phyloP scores from a whole-genome alignment of 2,329 filamentous ascomycete species.

The Exophiala calicioides region DNA sequence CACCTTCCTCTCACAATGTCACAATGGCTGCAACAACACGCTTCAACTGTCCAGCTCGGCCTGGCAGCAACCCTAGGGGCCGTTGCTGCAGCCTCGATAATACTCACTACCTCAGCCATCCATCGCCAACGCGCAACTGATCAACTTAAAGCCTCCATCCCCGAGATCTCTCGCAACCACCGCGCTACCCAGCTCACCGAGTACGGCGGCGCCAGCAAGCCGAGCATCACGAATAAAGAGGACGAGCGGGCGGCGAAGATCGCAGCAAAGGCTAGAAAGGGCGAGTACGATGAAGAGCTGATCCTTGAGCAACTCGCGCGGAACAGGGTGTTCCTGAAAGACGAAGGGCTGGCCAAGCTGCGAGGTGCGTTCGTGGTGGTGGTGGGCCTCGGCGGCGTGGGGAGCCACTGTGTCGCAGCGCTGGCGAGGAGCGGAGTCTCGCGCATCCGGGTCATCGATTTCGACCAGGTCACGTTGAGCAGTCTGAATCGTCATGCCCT shows the following conservation, averaged over 20 bases:
- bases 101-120: constrained; percentile 59
- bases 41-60: constrained; percentile 22
- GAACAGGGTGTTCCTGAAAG: constrained; percentile 85
- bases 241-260: constrained; percentile 61
- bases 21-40: constrained; percentile 26
- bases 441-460: constrained; percentile 87
- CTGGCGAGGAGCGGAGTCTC: constrained; percentile 86
- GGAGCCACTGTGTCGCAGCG: constrained; percentile 84
- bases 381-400: constrained; percentile 91
- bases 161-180: constrained; percentile 24
- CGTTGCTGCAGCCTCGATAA: constrained; percentile 46
- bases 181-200: constrained; percentile 48
- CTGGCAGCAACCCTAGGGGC: constrained; percentile 47
- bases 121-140: constrained; percentile 57
- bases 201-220: constrained; percentile 43
- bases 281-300: constrained; percentile 72
- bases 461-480: constrained; percentile 94
- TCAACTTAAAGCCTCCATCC: constrained; percentile 62
- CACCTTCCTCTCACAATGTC: constrained; percentile 12
- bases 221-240: constrained; percentile 43
- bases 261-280: constrained; percentile 60
- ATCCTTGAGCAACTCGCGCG: constrained; percentile 93
- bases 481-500: constrained; percentile 95
- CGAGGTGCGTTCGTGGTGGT: constrained; percentile 82
- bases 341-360: constrained; percentile 76